Evolutionary conservation across 768 basidiomycete genomes (phyloP).

Genomic region (Leucosporidium scottii): DNA sequence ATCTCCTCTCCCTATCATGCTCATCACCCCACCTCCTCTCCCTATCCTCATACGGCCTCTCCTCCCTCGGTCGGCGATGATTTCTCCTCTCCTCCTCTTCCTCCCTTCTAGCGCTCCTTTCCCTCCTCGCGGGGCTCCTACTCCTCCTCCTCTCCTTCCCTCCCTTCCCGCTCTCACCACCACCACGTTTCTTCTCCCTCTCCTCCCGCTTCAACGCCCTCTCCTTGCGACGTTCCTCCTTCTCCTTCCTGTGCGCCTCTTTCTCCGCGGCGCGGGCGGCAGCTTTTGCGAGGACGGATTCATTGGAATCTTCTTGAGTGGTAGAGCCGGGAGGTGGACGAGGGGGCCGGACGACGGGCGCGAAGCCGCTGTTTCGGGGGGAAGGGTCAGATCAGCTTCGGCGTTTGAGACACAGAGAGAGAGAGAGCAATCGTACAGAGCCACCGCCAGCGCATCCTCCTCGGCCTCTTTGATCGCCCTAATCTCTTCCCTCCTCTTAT

Average conservation of each 20-base stretch:
- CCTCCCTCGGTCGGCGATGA: background rate
- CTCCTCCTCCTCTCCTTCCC: background rate
- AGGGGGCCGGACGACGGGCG: conserved; percentile 40
- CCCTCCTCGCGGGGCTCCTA: conserved; percentile 18
- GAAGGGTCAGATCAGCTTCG: background rate
- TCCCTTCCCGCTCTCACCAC: conserved; percentile 31
- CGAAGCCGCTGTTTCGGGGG: conserved; percentile 57
- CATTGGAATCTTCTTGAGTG: conserved; percentile 27
- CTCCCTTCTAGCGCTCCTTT: conserved; percentile 28
- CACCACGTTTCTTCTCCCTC: background rate
- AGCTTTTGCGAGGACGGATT: conserved; percentile 38
- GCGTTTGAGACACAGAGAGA: background rate
- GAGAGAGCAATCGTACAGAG: conserved; percentile 52
- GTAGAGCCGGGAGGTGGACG: conserved; percentile 26
- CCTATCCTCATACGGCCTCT: background rate
- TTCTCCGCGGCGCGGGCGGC: conserved; percentile 40
- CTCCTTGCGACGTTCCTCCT: conserved; percentile 45
- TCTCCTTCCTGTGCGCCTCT: conserved; percentile 43
- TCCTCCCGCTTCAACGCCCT: conserved; percentile 6
- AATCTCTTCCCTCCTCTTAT: conserved; percentile 61
- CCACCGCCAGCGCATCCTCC: conserved; percentile 74
- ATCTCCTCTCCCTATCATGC: background rate
- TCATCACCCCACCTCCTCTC: background rate
- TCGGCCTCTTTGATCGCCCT: conserved; percentile 76
- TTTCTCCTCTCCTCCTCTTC: background rate